Evolutionary conservation across 2,329 filamentous ascomycete genomes (phyloP).

Genomic region (Botryotinia calthae): DNA sequence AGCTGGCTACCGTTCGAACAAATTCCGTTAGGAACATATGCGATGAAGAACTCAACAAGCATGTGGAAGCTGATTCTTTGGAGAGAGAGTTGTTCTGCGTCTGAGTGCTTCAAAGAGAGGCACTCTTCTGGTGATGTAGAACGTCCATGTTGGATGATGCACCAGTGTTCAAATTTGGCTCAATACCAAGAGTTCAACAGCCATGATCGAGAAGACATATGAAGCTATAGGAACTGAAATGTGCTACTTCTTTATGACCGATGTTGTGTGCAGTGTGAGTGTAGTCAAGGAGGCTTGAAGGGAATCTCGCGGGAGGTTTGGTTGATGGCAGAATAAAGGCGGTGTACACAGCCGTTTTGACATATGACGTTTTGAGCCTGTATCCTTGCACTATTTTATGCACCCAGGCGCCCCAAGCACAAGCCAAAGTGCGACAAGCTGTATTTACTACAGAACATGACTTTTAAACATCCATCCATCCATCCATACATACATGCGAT

Average conservation of each 20-base stretch:
- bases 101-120: not conserved
- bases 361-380: constrained; percentile 9
- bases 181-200: not conserved
- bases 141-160: not conserved
- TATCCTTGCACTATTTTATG: constrained; percentile 16
- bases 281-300: not conserved
- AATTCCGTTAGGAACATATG: not conserved
- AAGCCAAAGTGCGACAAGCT: not conserved
- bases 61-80: not conserved
- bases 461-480: not conserved
- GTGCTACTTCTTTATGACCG: not conserved
- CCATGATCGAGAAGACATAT: not conserved
- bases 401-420: not conserved
- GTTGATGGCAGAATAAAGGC: not conserved
- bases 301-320: not conserved
- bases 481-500: not conserved
- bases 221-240: not conserved
- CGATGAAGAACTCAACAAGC: not conserved
- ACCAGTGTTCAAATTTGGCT: not conserved
- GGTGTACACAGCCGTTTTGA: not conserved
- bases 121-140: not conserved
- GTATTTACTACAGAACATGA: not conserved
- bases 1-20: not conserved
- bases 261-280: not conserved
- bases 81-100: not conserved